phyloP scores from a whole-genome alignment of 805 yeast species.

The Hanseniaspora valbyensis region DNA sequence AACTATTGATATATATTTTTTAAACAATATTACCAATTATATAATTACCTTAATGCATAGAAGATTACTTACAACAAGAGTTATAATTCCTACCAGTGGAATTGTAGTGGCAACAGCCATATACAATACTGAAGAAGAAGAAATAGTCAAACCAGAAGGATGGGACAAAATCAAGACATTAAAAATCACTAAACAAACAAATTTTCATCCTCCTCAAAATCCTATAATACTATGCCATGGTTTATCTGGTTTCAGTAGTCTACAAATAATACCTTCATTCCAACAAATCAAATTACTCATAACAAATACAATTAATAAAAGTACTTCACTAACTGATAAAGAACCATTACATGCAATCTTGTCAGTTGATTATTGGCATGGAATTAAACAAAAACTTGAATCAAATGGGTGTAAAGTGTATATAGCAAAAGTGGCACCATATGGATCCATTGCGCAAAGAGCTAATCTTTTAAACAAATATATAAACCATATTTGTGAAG shows the following conservation, averaged over 20 bases:
- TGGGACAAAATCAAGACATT: neutral
- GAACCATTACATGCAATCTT: conserved; percentile 22
- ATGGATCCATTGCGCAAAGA: conserved; percentile 61
- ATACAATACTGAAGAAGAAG: neutral
- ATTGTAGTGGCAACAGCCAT: neutral
- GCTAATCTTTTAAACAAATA: conserved; percentile 47
- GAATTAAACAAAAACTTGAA: conserved; percentile 53
- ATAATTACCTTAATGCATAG: neutral
- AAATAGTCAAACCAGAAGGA: neutral
- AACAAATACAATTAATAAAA: conserved; percentile 20
- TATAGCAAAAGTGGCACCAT: conserved; percentile 72
- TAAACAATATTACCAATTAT: neutral
- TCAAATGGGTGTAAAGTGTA: conserved; percentile 55
- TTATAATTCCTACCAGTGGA: neutral
- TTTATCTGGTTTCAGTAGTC: conserved; percentile 63
- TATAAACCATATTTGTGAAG: conserved; percentile 26
- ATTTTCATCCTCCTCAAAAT: conserved; percentile 48
- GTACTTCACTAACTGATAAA: conserved; percentile 25
- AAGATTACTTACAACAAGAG: neutral
- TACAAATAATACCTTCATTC: conserved; percentile 36
- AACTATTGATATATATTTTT: too few relatives aligned
- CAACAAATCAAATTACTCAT: conserved; percentile 21
- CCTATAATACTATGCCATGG: conserved; percentile 85
- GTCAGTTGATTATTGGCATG: conserved; percentile 66
- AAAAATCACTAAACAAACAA: conserved; percentile 22